Percentiles rank a stretch among this genome's conserved stretches.
These are phyloP conservation scores for Grigorovia yakushimaensis DNA, from an alignment of 805 yeast species.

Conservation along the genomic window DNA sequence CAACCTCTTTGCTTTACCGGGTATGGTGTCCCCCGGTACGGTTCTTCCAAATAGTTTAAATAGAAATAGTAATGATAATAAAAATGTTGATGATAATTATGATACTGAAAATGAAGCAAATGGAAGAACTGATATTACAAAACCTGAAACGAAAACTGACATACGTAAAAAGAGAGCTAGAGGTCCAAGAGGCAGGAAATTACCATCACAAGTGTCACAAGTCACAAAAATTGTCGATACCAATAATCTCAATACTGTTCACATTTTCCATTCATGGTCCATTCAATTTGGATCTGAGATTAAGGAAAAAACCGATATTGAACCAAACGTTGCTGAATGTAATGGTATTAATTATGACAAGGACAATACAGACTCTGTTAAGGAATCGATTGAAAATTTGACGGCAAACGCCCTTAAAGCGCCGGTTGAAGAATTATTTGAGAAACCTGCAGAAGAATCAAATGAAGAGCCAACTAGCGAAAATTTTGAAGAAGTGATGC, in stretches of 20 bases:
- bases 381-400: neutral
- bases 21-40: constrained; percentile 32
- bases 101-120: neutral
- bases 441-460: neutral
- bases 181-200: constrained; percentile 66
- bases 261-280: constrained; percentile 19
- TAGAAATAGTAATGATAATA: constrained; percentile 9
- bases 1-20: constrained; percentile 52
- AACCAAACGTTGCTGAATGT: neutral
- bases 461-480: neutral
- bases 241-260: constrained; percentile 11
- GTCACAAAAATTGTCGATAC: constrained; percentile 22
- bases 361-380: neutral
- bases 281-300: neutral
- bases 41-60: constrained; percentile 15
- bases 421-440: neutral
- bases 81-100: neutral
- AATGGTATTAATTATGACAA: too few relatives aligned
- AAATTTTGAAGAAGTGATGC: neutral
- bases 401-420: neutral
- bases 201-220: constrained; percentile 46
- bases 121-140: neutral
- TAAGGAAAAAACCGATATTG: too few relatives aligned
- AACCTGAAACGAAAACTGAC: constrained; percentile 3
- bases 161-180: constrained; percentile 40